Conservation (phyloP, 768 basidiomycete genomes). For the Asterophora parasitica region DNA sequence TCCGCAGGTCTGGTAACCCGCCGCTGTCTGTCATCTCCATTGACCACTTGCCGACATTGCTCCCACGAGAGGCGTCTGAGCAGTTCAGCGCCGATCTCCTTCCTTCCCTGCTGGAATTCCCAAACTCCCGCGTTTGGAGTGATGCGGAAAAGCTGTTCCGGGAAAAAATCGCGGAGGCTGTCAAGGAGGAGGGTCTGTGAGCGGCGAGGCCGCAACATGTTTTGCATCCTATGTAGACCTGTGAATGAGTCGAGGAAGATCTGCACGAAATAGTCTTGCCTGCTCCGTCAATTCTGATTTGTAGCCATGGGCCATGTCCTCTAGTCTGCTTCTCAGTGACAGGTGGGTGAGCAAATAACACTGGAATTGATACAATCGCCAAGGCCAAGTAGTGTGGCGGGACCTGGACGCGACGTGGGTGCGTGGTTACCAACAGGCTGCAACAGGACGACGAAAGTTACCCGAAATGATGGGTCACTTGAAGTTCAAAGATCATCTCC, state of each 20-base stretch:
- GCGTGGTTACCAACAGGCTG: conserved; percentile 9
- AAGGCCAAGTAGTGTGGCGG: not conserved
- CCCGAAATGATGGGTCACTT: conserved; percentile 10
- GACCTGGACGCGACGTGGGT: too few relatives aligned
- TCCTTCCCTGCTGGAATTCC: conserved; percentile 81
- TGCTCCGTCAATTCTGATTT: conserved; percentile 2
- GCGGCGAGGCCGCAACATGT: not conserved
- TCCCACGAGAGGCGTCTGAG: conserved; percentile 95
- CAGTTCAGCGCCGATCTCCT: conserved; percentile 89
- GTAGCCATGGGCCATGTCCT: not conserved
- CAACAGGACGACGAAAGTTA: conserved; percentile 1
- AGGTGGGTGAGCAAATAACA: not conserved
- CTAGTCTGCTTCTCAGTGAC: not conserved
- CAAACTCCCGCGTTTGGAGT: conserved; percentile 76
- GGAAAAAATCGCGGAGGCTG: conserved; percentile 45
- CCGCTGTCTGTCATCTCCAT: conserved; percentile 87
- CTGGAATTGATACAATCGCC: not conserved
- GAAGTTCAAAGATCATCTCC: not conserved
- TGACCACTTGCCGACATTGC: conserved; percentile 92
- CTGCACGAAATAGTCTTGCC: not conserved
- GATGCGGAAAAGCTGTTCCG: conserved; percentile 83
- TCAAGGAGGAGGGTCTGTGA: conserved; percentile 31
- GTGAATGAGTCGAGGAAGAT: not conserved
- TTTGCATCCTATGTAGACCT: not conserved
- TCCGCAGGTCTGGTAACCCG: conserved; percentile 53